phyloP scores from a whole-genome alignment of 106 monocot genomes.

The Dendrobium catenatum region DNA sequence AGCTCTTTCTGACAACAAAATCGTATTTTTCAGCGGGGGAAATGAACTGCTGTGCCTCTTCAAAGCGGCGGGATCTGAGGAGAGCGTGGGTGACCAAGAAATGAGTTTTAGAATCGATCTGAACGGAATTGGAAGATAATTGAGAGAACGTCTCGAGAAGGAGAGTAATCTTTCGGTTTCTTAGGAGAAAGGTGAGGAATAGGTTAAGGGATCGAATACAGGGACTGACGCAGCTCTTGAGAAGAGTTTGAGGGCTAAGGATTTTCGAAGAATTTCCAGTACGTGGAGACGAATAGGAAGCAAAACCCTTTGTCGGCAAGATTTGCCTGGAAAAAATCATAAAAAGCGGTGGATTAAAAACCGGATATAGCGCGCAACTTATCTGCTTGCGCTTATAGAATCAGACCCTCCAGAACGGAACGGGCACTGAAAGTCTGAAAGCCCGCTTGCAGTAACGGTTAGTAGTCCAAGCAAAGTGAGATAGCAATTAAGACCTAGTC shows the following conservation, averaged over 20 bases:
- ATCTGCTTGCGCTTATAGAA: too few species aligned
- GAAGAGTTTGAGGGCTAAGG: slow-evolving; percentile 21
- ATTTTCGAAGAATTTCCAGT: neutral
- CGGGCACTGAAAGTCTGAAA: too few species aligned
- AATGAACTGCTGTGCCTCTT: slow-evolving; percentile 37
- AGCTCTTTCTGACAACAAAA: slow-evolving; percentile 15
- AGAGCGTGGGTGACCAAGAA: slow-evolving; percentile 36
- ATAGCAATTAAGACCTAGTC: too few species aligned
- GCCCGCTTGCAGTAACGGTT: too few species aligned
- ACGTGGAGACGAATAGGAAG: slow-evolving; percentile 7
- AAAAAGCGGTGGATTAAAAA: neutral
- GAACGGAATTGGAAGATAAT: slow-evolving; percentile 31
- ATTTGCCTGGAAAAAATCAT: slow-evolving; percentile 5
- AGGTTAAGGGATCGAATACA: slow-evolving; percentile 34
- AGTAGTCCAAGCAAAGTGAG: too few species aligned
- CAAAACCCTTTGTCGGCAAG: neutral
- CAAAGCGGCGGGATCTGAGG: slow-evolving; percentile 29
- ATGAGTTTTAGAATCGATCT: slow-evolving; percentile 21
- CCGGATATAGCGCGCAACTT: too few species aligned
- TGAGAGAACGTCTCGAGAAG: slow-evolving; percentile 53
- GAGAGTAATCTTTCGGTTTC: slow-evolving; percentile 24
- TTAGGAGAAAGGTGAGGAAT: slow-evolving; percentile 45
- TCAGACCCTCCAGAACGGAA: too few species aligned
- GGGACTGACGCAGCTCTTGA: slow-evolving; percentile 45
- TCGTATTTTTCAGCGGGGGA: slow-evolving; percentile 6